phyloP scores from a whole-genome alignment of 2,329 filamentous ascomycete genomes.

The Diaporthe sp. region DNA sequence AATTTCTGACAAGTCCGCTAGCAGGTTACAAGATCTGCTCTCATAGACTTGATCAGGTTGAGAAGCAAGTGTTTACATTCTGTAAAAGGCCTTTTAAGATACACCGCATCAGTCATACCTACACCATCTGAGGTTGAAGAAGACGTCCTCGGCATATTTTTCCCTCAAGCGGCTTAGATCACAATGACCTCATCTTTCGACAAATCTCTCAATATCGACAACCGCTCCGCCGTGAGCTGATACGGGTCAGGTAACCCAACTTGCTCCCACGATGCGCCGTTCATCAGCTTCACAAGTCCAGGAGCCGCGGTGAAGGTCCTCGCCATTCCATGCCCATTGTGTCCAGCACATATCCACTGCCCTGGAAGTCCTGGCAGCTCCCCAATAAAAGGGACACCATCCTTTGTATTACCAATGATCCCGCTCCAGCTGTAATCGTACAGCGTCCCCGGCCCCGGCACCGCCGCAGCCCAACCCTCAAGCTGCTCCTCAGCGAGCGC shows the following conservation, averaged over 20 bases:
- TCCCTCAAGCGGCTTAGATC: background rate
- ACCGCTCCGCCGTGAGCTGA: constrained; percentile 39
- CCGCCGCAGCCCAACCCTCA: constrained; percentile 46
- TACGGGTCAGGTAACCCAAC: constrained; percentile 49
- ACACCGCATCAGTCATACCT: too few relatives aligned
- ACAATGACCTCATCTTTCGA: background rate
- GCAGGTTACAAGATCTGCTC: too few relatives aligned
- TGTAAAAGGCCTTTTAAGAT: too few relatives aligned
- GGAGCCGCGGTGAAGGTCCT: constrained; percentile 62
- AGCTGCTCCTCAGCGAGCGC: constrained; percentile 47
- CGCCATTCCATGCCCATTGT: constrained; percentile 62
- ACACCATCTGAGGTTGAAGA: background rate
- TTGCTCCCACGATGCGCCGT: constrained; percentile 53
- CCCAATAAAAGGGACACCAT: constrained; percentile 62
- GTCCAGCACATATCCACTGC: constrained; percentile 63
- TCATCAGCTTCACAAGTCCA: constrained; percentile 57
- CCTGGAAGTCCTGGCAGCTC: constrained; percentile 55
- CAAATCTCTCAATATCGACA: background rate
- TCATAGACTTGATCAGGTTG: too few relatives aligned
- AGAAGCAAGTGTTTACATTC: too few relatives aligned
- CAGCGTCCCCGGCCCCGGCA: constrained; percentile 48
- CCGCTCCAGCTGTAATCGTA: constrained; percentile 44
- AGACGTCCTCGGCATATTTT: accelerated
- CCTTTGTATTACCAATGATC: constrained; percentile 43
- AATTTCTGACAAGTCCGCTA: too few relatives aligned